Evolutionary conservation across 768 basidiomycete genomes (phyloP), one percentile per base, ranked within the genome.

Genomic region (Hydnum rufescens): DNA sequence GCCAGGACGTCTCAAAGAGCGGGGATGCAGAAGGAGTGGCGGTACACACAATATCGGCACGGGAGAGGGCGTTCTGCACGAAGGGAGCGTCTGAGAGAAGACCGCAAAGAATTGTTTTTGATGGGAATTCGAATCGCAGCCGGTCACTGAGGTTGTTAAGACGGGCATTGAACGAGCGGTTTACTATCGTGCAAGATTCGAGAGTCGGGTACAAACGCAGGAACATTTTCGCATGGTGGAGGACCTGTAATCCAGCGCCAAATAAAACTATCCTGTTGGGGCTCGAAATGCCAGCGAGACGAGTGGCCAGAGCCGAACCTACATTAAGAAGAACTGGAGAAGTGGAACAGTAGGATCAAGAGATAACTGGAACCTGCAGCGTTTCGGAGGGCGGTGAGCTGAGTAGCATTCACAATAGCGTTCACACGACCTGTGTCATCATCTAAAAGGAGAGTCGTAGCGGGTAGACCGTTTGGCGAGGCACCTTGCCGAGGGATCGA

Each of bases 371-470:
- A 39, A 47, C 86, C 82, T 56, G 82, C 82, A 49, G 86, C 86
- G 53, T 82, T 93, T 42, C 89, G 65, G 29, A 88, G 64, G 3
- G 87, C 82, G 1, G 89, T 92, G 58, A 92, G 65, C 34, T 69
- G 70, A 28, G 78, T 68, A 1, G 88, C 81, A 60, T 92, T 92
- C 19, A 93, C 65, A 31, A 92, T 65, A 0, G 82, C 86, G 56
- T 72, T 79, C n/a, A 79, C 72, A 0, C 67, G 65, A 1, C 88
- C 88, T 0, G 74, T 77, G 1, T 55, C 58, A 56, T 86, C 82
- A 60, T 90, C 78, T 5, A 93, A 59, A 2, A 90, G 71, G 39
- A 88, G 62, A 0, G 83, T 92, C 0, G 78, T 78, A 0, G 72
- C 87, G 4, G 87, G 82, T 19, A 93, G 61, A 0, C 89, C 88